phyloP scores from a whole-genome alignment of 1,139 yeast species.

The Petasospora fabianii region DNA sequence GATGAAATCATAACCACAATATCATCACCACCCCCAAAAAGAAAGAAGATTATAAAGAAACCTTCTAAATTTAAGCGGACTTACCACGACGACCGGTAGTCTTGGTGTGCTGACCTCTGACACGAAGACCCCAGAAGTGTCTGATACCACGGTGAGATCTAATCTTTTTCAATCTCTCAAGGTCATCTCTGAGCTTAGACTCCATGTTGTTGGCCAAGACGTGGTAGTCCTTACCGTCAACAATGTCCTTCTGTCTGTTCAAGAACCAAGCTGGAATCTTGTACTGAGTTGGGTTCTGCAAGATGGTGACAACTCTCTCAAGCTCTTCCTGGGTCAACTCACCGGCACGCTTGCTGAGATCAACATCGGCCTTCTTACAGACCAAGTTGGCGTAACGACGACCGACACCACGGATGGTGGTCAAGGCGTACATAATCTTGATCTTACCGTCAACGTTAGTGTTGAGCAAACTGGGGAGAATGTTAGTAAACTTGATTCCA shows the following conservation, averaged over 20 bases:
- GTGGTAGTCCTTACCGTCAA: conserved; percentile 99
- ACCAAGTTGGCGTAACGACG: conserved; percentile 99
- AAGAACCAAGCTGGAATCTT: conserved; percentile 99
- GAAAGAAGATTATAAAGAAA: neutral
- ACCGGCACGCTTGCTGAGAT: conserved; percentile 99
- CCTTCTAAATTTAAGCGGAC: conserved; percentile 5
- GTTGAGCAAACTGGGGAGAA: conserved; percentile 79
- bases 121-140: conserved; percentile 98
- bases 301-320: conserved; percentile 98
- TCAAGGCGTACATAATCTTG: conserved; percentile 99
- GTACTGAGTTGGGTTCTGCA: conserved; percentile 99
- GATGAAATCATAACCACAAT: conserved; percentile 9
- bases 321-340: conserved; percentile 99
- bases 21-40: conserved; percentile 7
- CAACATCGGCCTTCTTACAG: conserved; percentile 99
- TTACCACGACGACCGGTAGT: conserved; percentile 95
- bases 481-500: conserved; percentile 26
- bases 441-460: conserved; percentile 99
- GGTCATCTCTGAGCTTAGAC: conserved; percentile 99
- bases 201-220: conserved; percentile 98
- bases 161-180: conserved; percentile 99
- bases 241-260: conserved; percentile 98
- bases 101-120: conserved; percentile 99
- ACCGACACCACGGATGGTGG: conserved; percentile 99
- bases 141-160: conserved; percentile 99